These are phyloP conservation scores for Nitzschia sp. DNA, from an alignment of 108 stramenopile genomes.

Conservation along the genomic window DNA sequence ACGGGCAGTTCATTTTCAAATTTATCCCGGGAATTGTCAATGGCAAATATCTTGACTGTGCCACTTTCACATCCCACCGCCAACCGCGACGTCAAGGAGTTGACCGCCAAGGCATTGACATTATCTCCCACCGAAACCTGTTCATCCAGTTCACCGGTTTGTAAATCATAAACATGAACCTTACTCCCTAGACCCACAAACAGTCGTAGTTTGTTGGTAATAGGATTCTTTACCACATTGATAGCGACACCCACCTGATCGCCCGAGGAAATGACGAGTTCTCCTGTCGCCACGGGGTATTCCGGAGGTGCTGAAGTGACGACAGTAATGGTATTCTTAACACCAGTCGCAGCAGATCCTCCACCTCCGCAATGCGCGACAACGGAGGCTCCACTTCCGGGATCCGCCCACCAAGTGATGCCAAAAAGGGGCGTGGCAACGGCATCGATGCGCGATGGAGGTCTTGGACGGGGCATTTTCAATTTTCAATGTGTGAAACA, in stretches of 20 bases:
- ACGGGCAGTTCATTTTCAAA: conserved; percentile 20
- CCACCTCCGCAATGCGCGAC: conserved; percentile 78
- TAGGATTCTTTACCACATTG: conserved; percentile 37
- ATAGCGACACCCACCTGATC: conserved; percentile 46
- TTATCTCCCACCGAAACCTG: conserved; percentile 28
- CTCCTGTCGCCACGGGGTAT: conserved; percentile 6
- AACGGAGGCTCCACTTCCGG: conserved; percentile 48
- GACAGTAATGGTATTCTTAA: conserved; percentile 53
- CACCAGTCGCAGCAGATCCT: conserved; percentile 68
- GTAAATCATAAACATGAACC: conserved; percentile 40
- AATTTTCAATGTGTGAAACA: too few species aligned
- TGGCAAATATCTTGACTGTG: conserved; percentile 48
- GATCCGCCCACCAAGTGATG: conserved; percentile 61
- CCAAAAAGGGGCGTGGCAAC: conserved; percentile 65
- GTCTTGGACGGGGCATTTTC: conserved; percentile 30
- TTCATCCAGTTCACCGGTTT: conserved; percentile 16
- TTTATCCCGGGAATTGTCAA: conserved; percentile 13
- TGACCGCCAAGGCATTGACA: conserved; percentile 42
- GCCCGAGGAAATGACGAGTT: conserved; percentile 33
- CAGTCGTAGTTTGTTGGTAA: conserved; percentile 34
- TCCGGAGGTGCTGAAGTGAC: conserved; percentile 10
- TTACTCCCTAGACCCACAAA: conserved; percentile 37
- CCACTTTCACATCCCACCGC: conserved; percentile 85
- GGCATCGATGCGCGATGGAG: conserved; percentile 47
- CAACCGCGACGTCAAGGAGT: conserved; percentile 44